A percentile compares a stretch with the other conserved stretches of the same genome.
Evolutionary conservation across 2,329 filamentous ascomycete species (phyloP).

Genomic region (Coleophoma cylindrospora): DNA sequence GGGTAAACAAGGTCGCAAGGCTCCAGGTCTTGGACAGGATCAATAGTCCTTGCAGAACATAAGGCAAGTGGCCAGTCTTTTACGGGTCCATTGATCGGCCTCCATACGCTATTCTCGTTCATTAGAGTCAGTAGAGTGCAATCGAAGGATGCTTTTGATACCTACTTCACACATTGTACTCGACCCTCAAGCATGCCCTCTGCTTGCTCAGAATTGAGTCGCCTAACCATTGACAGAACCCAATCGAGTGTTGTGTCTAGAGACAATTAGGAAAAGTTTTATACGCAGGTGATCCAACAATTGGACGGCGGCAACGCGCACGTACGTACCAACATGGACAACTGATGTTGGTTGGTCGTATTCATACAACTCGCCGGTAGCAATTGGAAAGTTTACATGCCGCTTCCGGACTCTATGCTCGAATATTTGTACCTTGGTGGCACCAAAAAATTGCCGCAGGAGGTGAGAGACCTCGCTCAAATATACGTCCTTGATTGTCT

Average conservation of each 20-base stretch:
- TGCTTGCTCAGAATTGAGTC: background rate
- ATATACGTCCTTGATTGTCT: constrained; percentile 2
- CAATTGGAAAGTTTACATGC: constrained; percentile 3
- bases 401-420: constrained; percentile 2
- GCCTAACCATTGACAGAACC: background rate
- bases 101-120: constrained; percentile 11
- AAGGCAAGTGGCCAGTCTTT: constrained; percentile 9
- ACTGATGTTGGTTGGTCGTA: constrained; percentile 2
- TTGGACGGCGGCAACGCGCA: background rate
- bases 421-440: constrained; percentile 3
- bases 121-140: background rate
- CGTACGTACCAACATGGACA: background rate
- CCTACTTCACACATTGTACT: constrained; percentile 3
- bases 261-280: background rate
- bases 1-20: constrained; percentile 7
- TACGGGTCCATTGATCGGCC: constrained; percentile 8
- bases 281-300: background rate
- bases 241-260: background rate
- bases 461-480: background rate
- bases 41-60: constrained; percentile 3
- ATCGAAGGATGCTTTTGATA: background rate
- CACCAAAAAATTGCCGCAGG: background rate
- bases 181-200: background rate
- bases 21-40: constrained; percentile 4
- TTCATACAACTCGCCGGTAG: constrained; percentile 4